phyloP scores from a whole-genome alignment of 148 eudicot genomes.

The Suaeda aralocaspica region DNA sequence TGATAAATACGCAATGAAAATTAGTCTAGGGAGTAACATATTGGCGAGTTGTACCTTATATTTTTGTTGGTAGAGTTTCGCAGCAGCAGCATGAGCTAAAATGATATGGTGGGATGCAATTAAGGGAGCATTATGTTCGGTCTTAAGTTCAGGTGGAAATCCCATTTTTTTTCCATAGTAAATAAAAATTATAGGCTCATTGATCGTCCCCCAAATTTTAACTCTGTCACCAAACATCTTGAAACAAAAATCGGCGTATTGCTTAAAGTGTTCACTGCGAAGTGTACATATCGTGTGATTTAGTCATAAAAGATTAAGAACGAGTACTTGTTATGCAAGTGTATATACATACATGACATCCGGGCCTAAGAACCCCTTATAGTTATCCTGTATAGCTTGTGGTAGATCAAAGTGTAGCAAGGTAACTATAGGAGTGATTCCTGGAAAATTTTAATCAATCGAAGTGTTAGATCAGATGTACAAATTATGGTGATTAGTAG shows the following conservation, averaged over 20 bases:
- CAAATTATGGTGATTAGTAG: not conserved
- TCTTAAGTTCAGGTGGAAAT: not conserved
- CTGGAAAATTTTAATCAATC: not conserved
- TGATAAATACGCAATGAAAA: too few relatives aligned
- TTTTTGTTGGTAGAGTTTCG: constrained; percentile 19
- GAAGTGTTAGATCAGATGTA: too few relatives aligned
- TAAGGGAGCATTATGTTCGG: constrained; percentile 20
- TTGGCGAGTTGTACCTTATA: constrained; percentile 28
- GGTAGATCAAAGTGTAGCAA: constrained; percentile 30
- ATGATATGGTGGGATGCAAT: constrained; percentile 25
- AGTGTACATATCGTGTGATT: not conserved
- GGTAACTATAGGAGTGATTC: constrained; percentile 25
- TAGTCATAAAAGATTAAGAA: too few relatives aligned
- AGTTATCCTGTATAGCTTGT: constrained; percentile 14
- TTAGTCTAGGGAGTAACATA: not conserved
- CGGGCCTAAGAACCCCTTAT: constrained; percentile 19
- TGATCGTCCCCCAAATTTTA: constrained; percentile 30
- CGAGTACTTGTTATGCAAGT: too few relatives aligned
- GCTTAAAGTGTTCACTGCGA: constrained; percentile 25
- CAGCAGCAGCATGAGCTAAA: constrained; percentile 25
- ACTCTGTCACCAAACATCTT: constrained; percentile 34
- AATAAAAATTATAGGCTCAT: constrained; percentile 25
- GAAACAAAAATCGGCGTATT: constrained; percentile 35
- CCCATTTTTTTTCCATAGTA: constrained; percentile 21
- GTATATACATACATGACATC: constrained; percentile 9